Percentiles rank a stretch among this genome's conserved stretches.
These are phyloP conservation scores for Plectosphaerella sp. DNA, from an alignment of 2,329 filamentous ascomycete species.

Conservation along the genomic window DNA sequence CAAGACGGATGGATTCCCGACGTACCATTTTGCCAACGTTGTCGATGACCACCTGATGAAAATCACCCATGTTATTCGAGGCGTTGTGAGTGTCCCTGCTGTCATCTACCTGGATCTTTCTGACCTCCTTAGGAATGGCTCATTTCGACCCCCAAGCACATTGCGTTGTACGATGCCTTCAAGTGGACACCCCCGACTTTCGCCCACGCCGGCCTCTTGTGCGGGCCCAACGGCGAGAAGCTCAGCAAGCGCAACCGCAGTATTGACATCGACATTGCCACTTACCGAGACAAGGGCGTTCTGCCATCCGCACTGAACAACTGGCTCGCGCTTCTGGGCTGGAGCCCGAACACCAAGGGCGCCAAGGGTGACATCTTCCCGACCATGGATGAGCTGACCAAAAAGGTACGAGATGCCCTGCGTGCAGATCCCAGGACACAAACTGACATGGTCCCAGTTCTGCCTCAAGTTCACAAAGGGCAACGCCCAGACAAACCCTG, in stretches of 20 bases:
- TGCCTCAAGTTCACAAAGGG: conserved; percentile 86
- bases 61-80: conserved; percentile 92
- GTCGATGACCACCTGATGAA: conserved; percentile 94
- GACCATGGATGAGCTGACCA: conserved; percentile 64
- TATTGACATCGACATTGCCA: conserved; percentile 46
- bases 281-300: conserved; percentile 41
- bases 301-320: conserved; percentile 58
- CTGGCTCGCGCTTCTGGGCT: conserved; percentile 81
- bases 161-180: conserved; percentile 71
- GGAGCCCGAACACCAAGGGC: conserved; percentile 58
- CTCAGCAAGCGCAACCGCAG: conserved; percentile 75
- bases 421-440: neutral
- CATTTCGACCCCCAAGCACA: conserved; percentile 76
- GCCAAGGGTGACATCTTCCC: conserved; percentile 62
- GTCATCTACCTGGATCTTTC: neutral
- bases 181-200: conserved; percentile 70
- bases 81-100: conserved; percentile 57
- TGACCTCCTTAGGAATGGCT: conserved; percentile 72
- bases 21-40: conserved; percentile 96
- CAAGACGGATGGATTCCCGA: conserved; percentile 88
- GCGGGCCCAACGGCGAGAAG: conserved; percentile 66
- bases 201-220: conserved; percentile 74
- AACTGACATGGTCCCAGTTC: conserved; percentile 49
- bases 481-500: conserved; percentile 75
- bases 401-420: conserved; percentile 49